These are phyloP conservation scores for Apiospora marii DNA, from an alignment of 2,329 filamentous ascomycete species.

Conservation along the genomic window DNA sequence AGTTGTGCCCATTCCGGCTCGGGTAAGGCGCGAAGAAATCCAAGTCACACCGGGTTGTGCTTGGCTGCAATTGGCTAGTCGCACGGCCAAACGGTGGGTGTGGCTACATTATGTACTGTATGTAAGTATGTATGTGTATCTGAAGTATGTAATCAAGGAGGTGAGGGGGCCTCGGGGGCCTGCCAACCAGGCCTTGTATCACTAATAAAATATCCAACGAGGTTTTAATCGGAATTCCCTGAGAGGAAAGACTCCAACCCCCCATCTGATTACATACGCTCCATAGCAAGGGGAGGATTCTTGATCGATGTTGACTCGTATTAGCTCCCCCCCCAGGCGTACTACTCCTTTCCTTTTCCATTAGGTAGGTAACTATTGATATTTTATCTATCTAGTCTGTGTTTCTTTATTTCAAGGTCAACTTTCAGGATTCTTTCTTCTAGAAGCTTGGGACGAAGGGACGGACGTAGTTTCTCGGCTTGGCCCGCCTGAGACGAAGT, in stretches of 20 bases:
- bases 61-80: slow-evolving; percentile 7
- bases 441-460: background rate
- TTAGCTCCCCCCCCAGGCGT: background rate
- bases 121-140: background rate
- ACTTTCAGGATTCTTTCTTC: background rate
- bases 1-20: background rate
- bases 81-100: background rate
- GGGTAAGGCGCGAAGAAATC: slow-evolving; percentile 1
- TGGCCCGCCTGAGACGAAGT: background rate
- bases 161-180: background rate
- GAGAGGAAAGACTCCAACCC: background rate
- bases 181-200: slow-evolving; percentile 3
- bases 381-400: background rate
- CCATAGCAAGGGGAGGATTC: background rate
- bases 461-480: slow-evolving; percentile 17
- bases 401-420: background rate
- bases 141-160: slow-evolving; percentile 7
- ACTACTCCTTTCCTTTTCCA: background rate
- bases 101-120: background rate
- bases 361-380: no score
- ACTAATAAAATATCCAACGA: background rate
- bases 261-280: background rate
- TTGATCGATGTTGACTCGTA: background rate
- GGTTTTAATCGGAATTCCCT: background rate
- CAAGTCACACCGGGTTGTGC: slow-evolving; percentile 7